Evolutionary conservation across 2,329 filamentous ascomycete genomes (phyloP).

Genomic region (Neospermospora avenae): DNA sequence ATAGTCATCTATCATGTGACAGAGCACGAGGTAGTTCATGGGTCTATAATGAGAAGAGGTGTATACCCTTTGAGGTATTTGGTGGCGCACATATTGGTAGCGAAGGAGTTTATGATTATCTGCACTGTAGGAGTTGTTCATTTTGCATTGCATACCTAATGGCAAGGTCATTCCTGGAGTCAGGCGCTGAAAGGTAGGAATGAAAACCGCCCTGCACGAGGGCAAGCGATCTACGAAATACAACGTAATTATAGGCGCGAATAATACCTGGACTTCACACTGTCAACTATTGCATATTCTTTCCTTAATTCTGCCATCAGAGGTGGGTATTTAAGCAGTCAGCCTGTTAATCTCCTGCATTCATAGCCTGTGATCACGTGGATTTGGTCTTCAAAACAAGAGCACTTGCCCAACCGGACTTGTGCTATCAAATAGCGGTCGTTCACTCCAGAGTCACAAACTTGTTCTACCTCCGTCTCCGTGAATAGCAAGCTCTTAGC

Average conservation of each 20-base stretch:
- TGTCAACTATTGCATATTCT: background rate
- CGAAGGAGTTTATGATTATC: constrained; percentile 4
- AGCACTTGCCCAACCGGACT: too few relatives aligned
- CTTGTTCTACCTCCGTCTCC: too few relatives aligned
- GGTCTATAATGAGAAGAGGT: background rate
- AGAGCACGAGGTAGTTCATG: background rate
- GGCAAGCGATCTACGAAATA: background rate
- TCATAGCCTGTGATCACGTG: too few relatives aligned
- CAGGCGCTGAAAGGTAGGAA: constrained; percentile 20
- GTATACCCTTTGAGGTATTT: background rate
- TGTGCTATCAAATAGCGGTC: too few relatives aligned
- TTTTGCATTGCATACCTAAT: constrained; percentile 19
- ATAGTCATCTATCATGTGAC: background rate
- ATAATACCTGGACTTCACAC: background rate
- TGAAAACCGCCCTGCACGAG: constrained; percentile 6
- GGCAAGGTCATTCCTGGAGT: constrained; percentile 5
- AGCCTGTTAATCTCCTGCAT: too few relatives aligned
- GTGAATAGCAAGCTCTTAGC: too few relatives aligned
- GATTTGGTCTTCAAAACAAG: too few relatives aligned
- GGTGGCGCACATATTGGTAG: background rate
- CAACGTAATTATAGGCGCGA: constrained; percentile 1
- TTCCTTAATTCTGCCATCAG: too few relatives aligned
- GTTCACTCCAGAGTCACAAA: too few relatives aligned
- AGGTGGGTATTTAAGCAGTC: too few relatives aligned
- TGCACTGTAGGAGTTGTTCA: constrained; percentile 4